These are phyloP conservation scores for Penicillium frequentans DNA, from an alignment of 2,329 filamentous ascomycete genomes.

Conservation along the genomic window DNA sequence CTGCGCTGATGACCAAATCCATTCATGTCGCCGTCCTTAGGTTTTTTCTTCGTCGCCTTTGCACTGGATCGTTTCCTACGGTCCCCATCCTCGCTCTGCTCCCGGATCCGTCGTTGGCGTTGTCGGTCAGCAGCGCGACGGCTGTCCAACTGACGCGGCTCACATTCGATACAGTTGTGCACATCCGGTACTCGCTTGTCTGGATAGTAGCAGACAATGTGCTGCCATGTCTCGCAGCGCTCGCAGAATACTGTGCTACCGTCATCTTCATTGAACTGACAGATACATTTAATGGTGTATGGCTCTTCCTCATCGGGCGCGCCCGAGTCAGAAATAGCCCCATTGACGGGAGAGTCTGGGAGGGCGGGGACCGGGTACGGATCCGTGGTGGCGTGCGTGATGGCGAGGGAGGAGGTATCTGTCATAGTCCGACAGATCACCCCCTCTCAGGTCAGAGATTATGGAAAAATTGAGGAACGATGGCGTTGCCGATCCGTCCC, in stretches of 20 bases:
- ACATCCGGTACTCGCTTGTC: constrained; percentile 70
- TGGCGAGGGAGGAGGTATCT: constrained; percentile 53
- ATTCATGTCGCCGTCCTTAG: constrained; percentile 59
- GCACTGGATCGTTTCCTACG: constrained; percentile 74
- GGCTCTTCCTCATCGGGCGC: constrained; percentile 47
- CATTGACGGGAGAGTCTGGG: constrained; percentile 45
- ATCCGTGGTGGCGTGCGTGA: constrained; percentile 50
- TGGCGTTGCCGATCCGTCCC: constrained; percentile 19
- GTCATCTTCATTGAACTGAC: constrained; percentile 89
- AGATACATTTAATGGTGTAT: constrained; percentile 98
- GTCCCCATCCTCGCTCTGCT: constrained; percentile 60
- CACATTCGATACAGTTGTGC: constrained; percentile 88
- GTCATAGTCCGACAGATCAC: constrained; percentile 55
- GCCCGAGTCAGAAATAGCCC: constrained; percentile 42
- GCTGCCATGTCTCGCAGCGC: constrained; percentile 94
- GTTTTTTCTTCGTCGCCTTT: constrained; percentile 87
- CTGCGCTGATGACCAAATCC: constrained; percentile 59
- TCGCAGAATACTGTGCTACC: constrained; percentile 98
- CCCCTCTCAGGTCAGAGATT: constrained; percentile 41
- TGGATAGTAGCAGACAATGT: constrained; percentile 95
- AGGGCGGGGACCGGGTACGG: constrained; percentile 48
- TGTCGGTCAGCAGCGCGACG: constrained; percentile 75
- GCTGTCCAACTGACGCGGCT: constrained; percentile 71
- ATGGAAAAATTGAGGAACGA: constrained; percentile 13
- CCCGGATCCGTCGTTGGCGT: constrained; percentile 61